Evolutionary conservation across 2,329 filamentous ascomycete species (phyloP), one percentile per base, ranked within the genome.

Genomic region (Simplicillium aogashimaense): DNA sequence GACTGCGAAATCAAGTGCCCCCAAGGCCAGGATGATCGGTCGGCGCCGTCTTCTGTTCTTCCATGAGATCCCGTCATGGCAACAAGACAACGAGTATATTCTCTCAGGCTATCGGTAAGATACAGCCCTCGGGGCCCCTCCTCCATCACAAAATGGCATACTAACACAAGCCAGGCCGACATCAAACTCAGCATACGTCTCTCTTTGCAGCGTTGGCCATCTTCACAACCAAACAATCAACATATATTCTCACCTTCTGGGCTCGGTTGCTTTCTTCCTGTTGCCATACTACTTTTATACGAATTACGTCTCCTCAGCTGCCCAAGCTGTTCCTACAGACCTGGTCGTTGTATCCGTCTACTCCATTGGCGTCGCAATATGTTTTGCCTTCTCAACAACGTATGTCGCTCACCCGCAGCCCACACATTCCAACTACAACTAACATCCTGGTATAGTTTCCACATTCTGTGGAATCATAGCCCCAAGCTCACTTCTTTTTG

Each of bases 331-430:
- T 9, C 6, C 7, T 6, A 41, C 34, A 14, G 47, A 49, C 16
- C 3, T 46, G 18, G 10, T 47, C 7, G 45, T 48, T 7, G 37
- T 46, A 18, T 43, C 42, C 15, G 38, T 38, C 3, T 49, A 49
- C 37, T 49, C 38, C 29, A 14, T 45, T 2, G 45, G 45, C 13
- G 47, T 48, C 17, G 43, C 45, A 25, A 39, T 46, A 13, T 49
- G 47, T 40, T 48, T 48, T 17, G 17, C 39, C 14, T 44, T 47
- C 36, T 49, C 47, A 7, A 25, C 45, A 25, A 45, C 38, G 47
- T 49, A n/a, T 35, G 28, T 18, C 6, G 5, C 30, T 32, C 15
- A 32, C 15, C 30, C 15, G 13, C 5, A 32, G 11, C 12, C 5
- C 15, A 6, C 30, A 15, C 7, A 12, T 13, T 7, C 30, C 13